Evolutionary conservation across 345 rosid species (phyloP).

Genomic region (Populus pruinosa): DNA sequence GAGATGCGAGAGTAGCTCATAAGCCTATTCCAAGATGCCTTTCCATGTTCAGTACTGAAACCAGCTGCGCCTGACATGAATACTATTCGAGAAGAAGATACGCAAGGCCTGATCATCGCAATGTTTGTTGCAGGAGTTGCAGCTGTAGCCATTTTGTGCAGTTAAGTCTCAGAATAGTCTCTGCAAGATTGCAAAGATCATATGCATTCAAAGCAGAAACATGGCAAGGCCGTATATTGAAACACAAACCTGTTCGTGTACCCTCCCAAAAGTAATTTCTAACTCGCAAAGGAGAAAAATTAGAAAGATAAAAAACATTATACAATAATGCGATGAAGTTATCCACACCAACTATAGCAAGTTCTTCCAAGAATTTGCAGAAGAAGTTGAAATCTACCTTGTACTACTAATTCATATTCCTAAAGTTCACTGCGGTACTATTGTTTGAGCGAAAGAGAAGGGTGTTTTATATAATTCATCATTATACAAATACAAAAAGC

Average conservation of each 20-base stretch:
- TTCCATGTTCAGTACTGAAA: slow-evolving; percentile 21
- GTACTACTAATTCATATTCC: not conserved
- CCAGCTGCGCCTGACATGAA: slow-evolving; percentile 12
- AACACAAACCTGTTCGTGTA: not conserved
- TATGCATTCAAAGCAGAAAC: not conserved
- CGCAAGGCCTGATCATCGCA: slow-evolving; percentile 34
- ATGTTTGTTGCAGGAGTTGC: slow-evolving; percentile 30
- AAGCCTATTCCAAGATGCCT: slow-evolving; percentile 36
- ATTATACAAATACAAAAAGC: no score
- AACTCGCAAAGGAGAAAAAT: not conserved
- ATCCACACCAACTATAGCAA: not conserved
- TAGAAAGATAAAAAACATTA: not conserved
- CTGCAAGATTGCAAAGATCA: not conserved
- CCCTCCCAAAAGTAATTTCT: not conserved
- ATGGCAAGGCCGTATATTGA: not conserved
- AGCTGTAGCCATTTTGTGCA: slow-evolving; percentile 33
- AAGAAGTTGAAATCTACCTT: not conserved
- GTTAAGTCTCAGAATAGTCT: slow-evolving; percentile 7
- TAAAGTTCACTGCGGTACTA: not conserved
- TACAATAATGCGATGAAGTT: not conserved
- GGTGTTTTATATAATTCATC: not conserved
- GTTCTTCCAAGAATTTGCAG: not conserved
- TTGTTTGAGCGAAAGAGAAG: not conserved
- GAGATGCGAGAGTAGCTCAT: slow-evolving; percentile 37
- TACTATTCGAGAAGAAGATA: slow-evolving; percentile 23